Evolutionary conservation across 2,329 filamentous ascomycete species (phyloP).

Genomic region (Aspergillus spinulosporus): DNA sequence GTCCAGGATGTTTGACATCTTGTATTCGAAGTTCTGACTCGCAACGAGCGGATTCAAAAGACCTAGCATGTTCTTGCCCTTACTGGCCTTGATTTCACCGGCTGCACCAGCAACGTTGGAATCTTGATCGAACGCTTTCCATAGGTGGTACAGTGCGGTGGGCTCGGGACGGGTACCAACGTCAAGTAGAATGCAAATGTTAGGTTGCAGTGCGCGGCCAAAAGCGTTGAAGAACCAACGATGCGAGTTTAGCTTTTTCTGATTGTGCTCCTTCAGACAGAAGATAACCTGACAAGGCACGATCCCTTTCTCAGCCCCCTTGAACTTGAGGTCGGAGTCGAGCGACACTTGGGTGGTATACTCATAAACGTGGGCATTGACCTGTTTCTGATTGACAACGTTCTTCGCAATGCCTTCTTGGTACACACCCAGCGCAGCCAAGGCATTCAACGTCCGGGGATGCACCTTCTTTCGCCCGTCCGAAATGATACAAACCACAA

Average conservation of each 20-base stretch:
- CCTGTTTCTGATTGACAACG: constrained; percentile 90
- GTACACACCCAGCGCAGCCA: constrained; percentile 96
- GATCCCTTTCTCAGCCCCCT: constrained; percentile 98
- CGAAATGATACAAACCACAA: constrained; percentile 94
- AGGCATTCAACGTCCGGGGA: constrained; percentile 84
- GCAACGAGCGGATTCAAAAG: constrained; percentile 95
- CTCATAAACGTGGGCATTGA: constrained; percentile 96
- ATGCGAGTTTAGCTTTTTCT: constrained; percentile 97
- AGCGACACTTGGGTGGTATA: constrained; percentile 98
- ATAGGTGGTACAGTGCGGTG: constrained; percentile 93
- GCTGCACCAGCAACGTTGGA: constrained; percentile 96
- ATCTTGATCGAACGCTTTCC: constrained; percentile 98
- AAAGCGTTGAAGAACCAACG: constrained; percentile 99
- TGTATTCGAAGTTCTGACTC: constrained; percentile 99
- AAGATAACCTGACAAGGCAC: constrained; percentile 98
- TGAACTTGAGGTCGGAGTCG: constrained; percentile 95
- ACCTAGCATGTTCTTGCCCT: constrained; percentile 78
- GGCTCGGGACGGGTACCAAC: constrained; percentile 89
- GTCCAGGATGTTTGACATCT: constrained; percentile 98
- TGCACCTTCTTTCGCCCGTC: constrained; percentile 94
- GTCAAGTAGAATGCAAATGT: constrained; percentile 94
- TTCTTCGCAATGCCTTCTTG: constrained; percentile 99
- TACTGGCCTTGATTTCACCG: constrained; percentile 96
- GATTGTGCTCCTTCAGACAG: constrained; percentile 96
- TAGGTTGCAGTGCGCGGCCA: constrained; percentile 85